phyloP scores from a whole-genome alignment of 176 grass and related monocot species.

The Otatea glauca region DNA sequence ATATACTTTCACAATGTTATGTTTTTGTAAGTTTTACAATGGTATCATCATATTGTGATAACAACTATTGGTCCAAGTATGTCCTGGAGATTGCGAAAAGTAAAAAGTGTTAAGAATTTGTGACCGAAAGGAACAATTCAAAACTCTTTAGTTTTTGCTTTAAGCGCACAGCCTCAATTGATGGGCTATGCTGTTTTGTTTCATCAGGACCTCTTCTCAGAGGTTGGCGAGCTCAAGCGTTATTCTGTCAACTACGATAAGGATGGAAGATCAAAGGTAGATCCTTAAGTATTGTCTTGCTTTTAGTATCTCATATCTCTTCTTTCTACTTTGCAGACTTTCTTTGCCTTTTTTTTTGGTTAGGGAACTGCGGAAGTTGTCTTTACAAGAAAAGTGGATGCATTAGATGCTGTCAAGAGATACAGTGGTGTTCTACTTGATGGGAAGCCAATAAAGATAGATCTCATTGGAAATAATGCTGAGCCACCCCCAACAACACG shows the following conservation, averaged over 20 bases:
- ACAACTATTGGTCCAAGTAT: constrained; percentile 11
- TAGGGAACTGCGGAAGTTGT: constrained; percentile 92
- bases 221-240: constrained; percentile 84
- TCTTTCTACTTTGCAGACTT: constrained; percentile 11
- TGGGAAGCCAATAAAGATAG: constrained; percentile 89
- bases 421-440: constrained; percentile 88
- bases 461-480: constrained; percentile 66
- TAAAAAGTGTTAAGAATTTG: constrained; percentile 13
- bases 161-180: not conserved
- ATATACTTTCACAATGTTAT: not conserved
- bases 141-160: constrained; percentile 20
- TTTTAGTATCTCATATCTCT: constrained; percentile 23
- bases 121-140: not conserved
- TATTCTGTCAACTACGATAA: constrained; percentile 88
- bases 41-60: not conserved
- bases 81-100: constrained; percentile 12
- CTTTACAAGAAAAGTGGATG: constrained; percentile 82
- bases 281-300: not conserved
- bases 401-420: constrained; percentile 74
- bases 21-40: constrained; percentile 2
- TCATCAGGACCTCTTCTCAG: constrained; percentile 80
- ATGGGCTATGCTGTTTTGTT: constrained; percentile 36
- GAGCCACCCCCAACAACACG: constrained; percentile 45
- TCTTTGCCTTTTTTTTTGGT: constrained; percentile 16
- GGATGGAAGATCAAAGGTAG: constrained; percentile 81